Evolutionary conservation across 345 rosid species (phyloP).

Genomic region (Syzygium grande): DNA sequence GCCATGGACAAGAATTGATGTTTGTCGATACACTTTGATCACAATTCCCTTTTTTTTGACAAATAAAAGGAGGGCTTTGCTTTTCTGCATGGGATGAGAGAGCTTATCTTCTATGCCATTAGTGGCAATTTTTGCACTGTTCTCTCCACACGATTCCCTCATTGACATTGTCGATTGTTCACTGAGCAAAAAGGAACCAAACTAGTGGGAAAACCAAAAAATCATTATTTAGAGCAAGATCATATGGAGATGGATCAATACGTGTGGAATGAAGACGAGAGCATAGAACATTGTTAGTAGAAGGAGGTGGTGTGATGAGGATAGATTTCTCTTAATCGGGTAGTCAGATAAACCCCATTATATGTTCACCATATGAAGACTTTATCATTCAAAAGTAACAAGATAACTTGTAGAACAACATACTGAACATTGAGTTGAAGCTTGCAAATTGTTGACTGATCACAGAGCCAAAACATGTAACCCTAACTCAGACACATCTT

Average conservation of each 20-base stretch:
- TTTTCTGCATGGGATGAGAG: background rate
- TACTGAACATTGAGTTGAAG: background rate
- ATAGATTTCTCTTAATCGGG: background rate
- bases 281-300: background rate
- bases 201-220: background rate
- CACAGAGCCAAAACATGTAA: background rate
- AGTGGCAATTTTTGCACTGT: background rate
- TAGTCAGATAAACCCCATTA: background rate
- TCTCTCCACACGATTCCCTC: background rate
- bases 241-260: background rate
- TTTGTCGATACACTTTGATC: slow-evolving; percentile 1
- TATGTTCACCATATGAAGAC: background rate
- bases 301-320: background rate
- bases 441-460: background rate
- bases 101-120: background rate
- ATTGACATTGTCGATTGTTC: background rate
- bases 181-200: background rate
- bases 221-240: background rate
- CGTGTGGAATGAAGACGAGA: background rate
- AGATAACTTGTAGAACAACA: background rate
- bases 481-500: background rate
- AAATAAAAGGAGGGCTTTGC: background rate
- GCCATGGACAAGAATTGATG: background rate
- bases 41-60: background rate
- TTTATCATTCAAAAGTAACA: background rate